These are phyloP conservation scores for Allantophomopsis cytisporea DNA, from an alignment of 2,329 filamentous ascomycete species.

Conservation along the genomic window DNA sequence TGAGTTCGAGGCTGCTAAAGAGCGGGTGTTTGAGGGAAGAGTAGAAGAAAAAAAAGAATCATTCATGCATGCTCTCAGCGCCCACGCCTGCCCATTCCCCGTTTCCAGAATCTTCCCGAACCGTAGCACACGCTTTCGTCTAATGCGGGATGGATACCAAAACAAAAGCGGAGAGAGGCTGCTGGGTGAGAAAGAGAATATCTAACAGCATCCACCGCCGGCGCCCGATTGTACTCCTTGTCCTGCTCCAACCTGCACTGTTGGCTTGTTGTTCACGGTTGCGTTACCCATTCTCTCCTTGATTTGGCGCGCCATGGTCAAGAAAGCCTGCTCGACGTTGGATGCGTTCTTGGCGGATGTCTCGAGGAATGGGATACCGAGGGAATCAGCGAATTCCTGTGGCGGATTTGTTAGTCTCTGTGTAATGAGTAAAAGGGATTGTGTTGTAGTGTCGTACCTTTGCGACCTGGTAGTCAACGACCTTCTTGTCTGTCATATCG, in stretches of 20 bases:
- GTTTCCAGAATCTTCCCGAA: no score
- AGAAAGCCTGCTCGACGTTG: constrained; percentile 98
- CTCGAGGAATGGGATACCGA: constrained; percentile 98
- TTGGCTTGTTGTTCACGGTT: constrained; percentile 92
- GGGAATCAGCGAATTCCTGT: constrained; percentile 96
- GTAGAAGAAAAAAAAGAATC: no score
- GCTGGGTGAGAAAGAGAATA: constrained; percentile 3
- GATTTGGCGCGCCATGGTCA: constrained; percentile 99
- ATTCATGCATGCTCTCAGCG: no score
- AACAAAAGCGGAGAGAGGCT: neutral
- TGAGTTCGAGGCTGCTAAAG: no score
- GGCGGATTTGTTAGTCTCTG: constrained; percentile 6
- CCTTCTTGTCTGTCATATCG: constrained; percentile 99
- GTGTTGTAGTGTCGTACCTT: constrained; percentile 53
- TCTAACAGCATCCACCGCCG: constrained; percentile 83
- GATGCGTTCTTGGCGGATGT: constrained; percentile 99
- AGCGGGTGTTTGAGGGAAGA: no score
- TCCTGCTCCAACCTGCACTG: constrained; percentile 88
- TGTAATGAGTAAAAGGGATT: constrained; percentile 1
- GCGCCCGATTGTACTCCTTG: constrained; percentile 85
- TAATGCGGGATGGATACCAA: neutral
- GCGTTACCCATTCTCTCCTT: constrained; percentile 99
- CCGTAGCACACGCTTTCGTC: no score
- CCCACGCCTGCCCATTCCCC: no score
- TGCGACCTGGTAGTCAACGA: constrained; percentile 97